Percentiles rank a stretch among this genome's conserved stretches.
phyloP scores from a whole-genome alignment of 2,329 filamentous ascomycete species.

The Penicillium brasilianum region DNA sequence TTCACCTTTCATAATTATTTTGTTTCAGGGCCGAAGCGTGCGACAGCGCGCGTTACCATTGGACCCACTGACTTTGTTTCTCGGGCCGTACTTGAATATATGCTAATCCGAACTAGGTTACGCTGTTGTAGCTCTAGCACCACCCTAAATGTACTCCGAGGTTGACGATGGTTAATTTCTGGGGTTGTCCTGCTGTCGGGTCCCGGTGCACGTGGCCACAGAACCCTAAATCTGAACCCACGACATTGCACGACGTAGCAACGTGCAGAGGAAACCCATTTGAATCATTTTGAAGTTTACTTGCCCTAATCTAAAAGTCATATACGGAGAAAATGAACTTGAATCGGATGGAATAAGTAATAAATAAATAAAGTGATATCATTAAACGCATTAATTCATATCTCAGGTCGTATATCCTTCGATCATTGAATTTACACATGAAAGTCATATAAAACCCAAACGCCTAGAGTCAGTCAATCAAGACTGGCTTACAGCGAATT shows the following conservation, averaged over 20 bases:
- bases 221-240: background rate
- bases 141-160: background rate
- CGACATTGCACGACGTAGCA: too few species aligned
- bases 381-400: constrained; percentile 31
- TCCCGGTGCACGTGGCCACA: background rate
- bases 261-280: background rate
- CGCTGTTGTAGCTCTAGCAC: too few species aligned
- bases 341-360: background rate
- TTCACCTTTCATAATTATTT: too few species aligned
- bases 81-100: too few species aligned
- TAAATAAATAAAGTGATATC: constrained; percentile 13
- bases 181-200: background rate
- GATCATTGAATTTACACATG: constrained; percentile 24
- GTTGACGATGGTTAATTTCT: background rate
- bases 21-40: too few species aligned
- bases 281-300: too few species aligned
- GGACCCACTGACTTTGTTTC: too few species aligned
- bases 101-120: too few species aligned
- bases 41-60: too few species aligned
- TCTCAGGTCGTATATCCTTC: constrained; percentile 25
- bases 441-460: constrained; percentile 19
- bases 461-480: background rate
- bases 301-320: too few species aligned
- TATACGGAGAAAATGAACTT: too few species aligned
- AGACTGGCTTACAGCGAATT: constrained; percentile 24